Evolutionary conservation across 345 rosid genomes (phyloP).

Genomic region (Moricandia moricandioides): DNA sequence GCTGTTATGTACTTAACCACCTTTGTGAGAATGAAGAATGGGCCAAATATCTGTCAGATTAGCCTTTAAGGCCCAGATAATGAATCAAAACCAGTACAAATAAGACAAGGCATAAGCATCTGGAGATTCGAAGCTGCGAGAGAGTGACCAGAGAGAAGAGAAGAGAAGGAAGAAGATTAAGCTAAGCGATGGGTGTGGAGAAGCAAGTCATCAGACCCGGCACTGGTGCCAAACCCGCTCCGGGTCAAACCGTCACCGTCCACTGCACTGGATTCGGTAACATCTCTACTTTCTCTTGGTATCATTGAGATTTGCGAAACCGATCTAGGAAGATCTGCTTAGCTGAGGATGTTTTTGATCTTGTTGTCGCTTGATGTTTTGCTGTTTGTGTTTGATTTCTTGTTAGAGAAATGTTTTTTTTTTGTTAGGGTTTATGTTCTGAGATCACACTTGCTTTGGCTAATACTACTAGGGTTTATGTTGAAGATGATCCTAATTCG

Average conservation of each 20-base stretch:
- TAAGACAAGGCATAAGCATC: not conserved
- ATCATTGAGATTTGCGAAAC: not conserved
- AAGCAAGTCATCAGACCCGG: slow-evolving; percentile 58
- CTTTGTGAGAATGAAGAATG: not conserved
- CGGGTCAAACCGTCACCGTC: slow-evolving; percentile 66
- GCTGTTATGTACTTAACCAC: not conserved
- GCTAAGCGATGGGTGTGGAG: slow-evolving; percentile 52
- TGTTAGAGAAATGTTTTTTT: not conserved
- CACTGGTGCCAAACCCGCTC: slow-evolving; percentile 52
- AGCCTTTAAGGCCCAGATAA: not conserved
- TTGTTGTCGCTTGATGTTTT: not conserved
- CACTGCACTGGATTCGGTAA: slow-evolving; percentile 73
- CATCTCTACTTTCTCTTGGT: not conserved
- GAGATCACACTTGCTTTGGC: not conserved
- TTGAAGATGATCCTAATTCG: no score
- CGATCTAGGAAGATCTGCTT: slow-evolving; percentile 20
- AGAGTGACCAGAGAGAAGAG: not conserved
- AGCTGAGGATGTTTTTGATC: not conserved
- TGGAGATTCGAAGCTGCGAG: slow-evolving; percentile 12
- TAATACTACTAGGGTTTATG: no score
- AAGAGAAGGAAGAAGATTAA: not conserved
- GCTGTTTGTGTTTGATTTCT: not conserved
- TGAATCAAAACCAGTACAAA: not conserved
- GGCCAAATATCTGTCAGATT: no score
- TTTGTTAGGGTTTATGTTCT: slow-evolving; percentile 2